Evolutionary conservation across 2,329 filamentous ascomycete species (phyloP), one percentile per base, ranked within the genome.

Genomic region (Bipolaris victoriae): DNA sequence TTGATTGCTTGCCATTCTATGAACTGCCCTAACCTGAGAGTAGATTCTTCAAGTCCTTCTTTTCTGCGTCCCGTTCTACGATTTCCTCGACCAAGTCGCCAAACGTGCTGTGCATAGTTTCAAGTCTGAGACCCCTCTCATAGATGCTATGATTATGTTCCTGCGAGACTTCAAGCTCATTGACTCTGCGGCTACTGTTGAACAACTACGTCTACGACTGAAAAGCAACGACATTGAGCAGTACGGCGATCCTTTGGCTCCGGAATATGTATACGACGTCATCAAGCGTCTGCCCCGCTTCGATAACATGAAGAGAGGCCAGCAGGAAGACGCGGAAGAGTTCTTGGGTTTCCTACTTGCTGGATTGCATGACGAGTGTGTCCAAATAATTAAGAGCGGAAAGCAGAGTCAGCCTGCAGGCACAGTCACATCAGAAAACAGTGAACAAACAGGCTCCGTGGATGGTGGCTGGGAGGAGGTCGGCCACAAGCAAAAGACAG

Each of bases 131-230:
- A 96, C 93, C 16, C 95, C 95, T 62, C 81, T 99, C 66, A 85
- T 99, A 66, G 95, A 99, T 80, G 91, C 94, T 20, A 92, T 98
- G 88, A 95, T 98, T 69, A 90, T 96, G 87, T 97, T 98, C 74
- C 90, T 97, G 86, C 88, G 88, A 64, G 95, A 98, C 76, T 98
- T 95, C 78, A 89, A 89, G 60, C 83, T 92, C 26, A 90, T 97
- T 65, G 90, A 91, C 71, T 89, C 90, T n/a, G 90, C 90, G 5
- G 79, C 83, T 2, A 89, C 90, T 3, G 82, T 86, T 37, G 91
- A 96, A 26, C 86, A 91, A 74, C 81, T 98, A 51, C 86, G 86
- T 52, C 82, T 88, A 63, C 83, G 86, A 36, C 80, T 98, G 50
- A 96, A 95, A 77, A 87, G 84, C 36, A 89, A 90, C 57, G 92